Evolutionary conservation across 768 basidiomycete species (phyloP).

Genomic region (Clathrus columnatus): DNA sequence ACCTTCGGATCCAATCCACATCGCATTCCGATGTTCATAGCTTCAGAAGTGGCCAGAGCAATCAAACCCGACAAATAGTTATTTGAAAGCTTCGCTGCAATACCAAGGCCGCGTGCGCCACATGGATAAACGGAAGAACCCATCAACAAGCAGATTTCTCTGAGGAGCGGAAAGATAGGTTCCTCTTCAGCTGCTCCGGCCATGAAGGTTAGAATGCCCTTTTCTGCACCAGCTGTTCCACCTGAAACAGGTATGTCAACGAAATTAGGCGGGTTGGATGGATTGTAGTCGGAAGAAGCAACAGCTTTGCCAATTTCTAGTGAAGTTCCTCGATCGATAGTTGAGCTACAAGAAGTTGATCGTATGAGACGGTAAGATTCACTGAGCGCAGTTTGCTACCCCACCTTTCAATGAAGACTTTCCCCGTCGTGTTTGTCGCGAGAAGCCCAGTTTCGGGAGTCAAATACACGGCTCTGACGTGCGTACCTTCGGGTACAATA

Average conservation of each 20-base stretch:
- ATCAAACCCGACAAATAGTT: conserved; percentile 13
- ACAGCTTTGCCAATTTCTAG: conserved; percentile 7
- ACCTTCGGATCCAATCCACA: conserved; percentile 8
- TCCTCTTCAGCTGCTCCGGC: conserved; percentile 5
- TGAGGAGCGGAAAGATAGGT: conserved; percentile 1
- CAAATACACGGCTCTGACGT: conserved; percentile 25
- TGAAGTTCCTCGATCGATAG: conserved; percentile 12
- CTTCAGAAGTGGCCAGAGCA: conserved; percentile 13
- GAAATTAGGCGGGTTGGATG: conserved; percentile 1
- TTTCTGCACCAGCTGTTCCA: conserved; percentile 9
- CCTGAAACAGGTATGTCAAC: conserved; percentile 8
- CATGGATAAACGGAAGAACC: conserved; percentile 8
- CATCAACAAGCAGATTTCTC: conserved; percentile 3
- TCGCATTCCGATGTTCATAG: conserved; percentile 13
- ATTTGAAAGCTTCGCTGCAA: conserved; percentile 11
- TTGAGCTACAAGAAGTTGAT: conserved; percentile 9
- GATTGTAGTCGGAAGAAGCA: background rate
- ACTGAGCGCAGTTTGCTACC: background rate
- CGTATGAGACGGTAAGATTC: background rate
- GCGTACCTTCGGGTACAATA: conserved; percentile 30
- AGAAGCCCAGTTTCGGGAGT: conserved; percentile 9
- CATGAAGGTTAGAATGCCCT: conserved; percentile 8
- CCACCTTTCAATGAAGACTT: conserved; percentile 8
- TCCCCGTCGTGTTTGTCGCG: conserved; percentile 5
- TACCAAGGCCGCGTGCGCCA: conserved; percentile 5